A percentile compares a stretch with the other conserved stretches of the same genome.
Evolutionary conservation across 352 stramenopile species (phyloP).

Genomic region (Plasmopara viticola): DNA sequence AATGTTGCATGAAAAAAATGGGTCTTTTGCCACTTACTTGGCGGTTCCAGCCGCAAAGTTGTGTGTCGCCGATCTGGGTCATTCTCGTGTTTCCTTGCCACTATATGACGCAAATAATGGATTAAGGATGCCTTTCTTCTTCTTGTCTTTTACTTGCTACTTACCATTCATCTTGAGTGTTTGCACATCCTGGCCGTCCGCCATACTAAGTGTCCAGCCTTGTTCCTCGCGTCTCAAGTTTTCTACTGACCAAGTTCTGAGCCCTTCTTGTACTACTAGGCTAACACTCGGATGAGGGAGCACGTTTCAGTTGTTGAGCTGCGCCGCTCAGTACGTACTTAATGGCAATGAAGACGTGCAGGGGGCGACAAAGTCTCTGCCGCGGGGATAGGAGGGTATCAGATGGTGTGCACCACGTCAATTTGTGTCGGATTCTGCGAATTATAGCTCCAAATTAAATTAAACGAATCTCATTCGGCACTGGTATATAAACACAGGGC

Average conservation of each 20-base stretch:
- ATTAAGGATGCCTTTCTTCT: background rate
- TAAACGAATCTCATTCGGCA: too few relatives aligned
- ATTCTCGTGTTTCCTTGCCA: conserved; percentile 58
- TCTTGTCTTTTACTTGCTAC: conserved; percentile 8
- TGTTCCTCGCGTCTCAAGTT: background rate
- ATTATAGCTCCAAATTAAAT: background rate
- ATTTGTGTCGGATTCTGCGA: conserved; percentile 3
- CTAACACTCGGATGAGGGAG: conserved; percentile 1
- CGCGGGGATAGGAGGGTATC: conserved; percentile 15
- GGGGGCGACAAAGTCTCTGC: conserved; percentile 19
- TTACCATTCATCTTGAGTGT: conserved; percentile 52
- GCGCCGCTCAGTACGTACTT: conserved; percentile 5
- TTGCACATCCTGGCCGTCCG: conserved; percentile 36
- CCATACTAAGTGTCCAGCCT: conserved; percentile 17
- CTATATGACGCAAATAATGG: conserved; percentile 18
- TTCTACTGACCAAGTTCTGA: background rate
- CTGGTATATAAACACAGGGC: too few relatives aligned
- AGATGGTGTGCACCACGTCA: conserved; percentile 11
- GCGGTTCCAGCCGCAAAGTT: conserved; percentile 48
- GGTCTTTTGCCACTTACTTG: conserved; percentile 31
- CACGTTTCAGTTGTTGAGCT: conserved; percentile 6
- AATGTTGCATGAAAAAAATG: background rate
- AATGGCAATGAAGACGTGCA: conserved; percentile 11
- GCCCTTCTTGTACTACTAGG: background rate
- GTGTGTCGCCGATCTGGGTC: conserved; percentile 51